Base-by-base conservation (phyloP, 2,329 filamentous ascomycete species). In the Talaromyces albobiverticillius region DNA sequence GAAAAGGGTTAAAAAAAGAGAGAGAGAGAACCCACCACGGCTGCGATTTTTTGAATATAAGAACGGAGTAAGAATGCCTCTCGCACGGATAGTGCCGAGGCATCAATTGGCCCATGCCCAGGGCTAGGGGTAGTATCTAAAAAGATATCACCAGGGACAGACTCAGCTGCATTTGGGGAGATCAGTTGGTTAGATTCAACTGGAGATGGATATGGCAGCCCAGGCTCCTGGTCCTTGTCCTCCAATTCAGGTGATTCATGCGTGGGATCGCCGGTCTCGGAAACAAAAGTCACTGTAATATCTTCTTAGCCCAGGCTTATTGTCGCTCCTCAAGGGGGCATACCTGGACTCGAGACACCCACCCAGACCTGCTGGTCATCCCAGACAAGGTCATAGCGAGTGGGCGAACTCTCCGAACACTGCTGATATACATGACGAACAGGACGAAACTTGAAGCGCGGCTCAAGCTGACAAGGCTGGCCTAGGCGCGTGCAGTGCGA, bases 401-500 rank as follows among this genome's bases (percentile, higher is more conserved):
- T 59, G 7, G 64, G 54, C 6, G 55, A 54, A 13, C 63, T 63
- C 23, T 64, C 60, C 26, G 26, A n/a, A 40, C 57, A 60, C 22
- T 68, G 68, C 43, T 69, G 68, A 54, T 67, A 69, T 9, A 70
- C 63, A 59, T 70, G 66, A 23, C 60, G 64, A 10, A 70, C 68
- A 13, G 62, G 55, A 48, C 66, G 67, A 56, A 70, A 70, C 26
- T 65, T 63, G 51, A 70, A 70, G 1, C 61, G 67, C 13, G 67
- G 67, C 51, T 69, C 67, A 3, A 70, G 61, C 50, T 62, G 66
- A 51, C 67, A 70, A 1, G 48, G 55, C 7, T 64, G 63, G 25
- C 62, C 63, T 18, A 69, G 56, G 16, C 64, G 65, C 8, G 59
- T 46, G 51, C 68, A 70, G 29, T 63, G 55, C 26, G 62, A 63